Percentiles rank a stretch among this genome's conserved stretches.
Evolutionary conservation across 2,329 filamentous ascomycete species (phyloP).

Genomic region (Neopestalotiopsis rosae): DNA sequence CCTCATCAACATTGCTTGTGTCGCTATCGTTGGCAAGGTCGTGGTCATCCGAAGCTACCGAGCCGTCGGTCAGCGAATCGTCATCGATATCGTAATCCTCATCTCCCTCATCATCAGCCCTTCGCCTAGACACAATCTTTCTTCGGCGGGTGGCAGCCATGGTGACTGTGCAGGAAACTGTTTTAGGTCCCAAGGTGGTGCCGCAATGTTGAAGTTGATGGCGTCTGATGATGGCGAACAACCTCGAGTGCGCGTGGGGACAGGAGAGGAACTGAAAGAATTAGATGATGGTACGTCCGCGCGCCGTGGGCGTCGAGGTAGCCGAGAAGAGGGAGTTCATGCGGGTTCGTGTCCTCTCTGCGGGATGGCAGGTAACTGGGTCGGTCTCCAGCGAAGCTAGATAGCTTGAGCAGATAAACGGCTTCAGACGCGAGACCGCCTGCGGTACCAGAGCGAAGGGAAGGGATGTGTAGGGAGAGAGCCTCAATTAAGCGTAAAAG

Average conservation of each 20-base stretch:
- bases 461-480: conserved; percentile 9
- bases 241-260: conserved; percentile 4
- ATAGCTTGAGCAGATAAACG: neutral
- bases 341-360: conserved; percentile 25
- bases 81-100: conserved; percentile 71
- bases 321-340: conserved; percentile 31
- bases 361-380: conserved; percentile 24
- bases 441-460: conserved; percentile 17
- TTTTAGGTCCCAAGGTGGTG: conserved; percentile 17
- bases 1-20: conserved; percentile 65
- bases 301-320: conserved; percentile 37
- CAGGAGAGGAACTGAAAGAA: conserved; percentile 18
- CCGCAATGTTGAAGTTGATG: conserved; percentile 13
- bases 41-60: conserved; percentile 65
- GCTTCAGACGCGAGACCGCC: conserved; percentile 16
- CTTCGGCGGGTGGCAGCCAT: conserved; percentile 63
- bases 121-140: conserved; percentile 71
- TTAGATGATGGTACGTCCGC: conserved; percentile 27
- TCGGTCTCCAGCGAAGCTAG: conserved; percentile 5
- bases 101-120: conserved; percentile 73
- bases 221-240: conserved; percentile 13
- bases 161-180: conserved; percentile 25
- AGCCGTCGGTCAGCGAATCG: conserved; percentile 70
- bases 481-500: conserved; percentile 14
- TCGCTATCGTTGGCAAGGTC: conserved; percentile 66